Evolutionary conservation across 495 filamentous ascomycete species (phyloP).

Genomic region (Copromyces sp.): DNA sequence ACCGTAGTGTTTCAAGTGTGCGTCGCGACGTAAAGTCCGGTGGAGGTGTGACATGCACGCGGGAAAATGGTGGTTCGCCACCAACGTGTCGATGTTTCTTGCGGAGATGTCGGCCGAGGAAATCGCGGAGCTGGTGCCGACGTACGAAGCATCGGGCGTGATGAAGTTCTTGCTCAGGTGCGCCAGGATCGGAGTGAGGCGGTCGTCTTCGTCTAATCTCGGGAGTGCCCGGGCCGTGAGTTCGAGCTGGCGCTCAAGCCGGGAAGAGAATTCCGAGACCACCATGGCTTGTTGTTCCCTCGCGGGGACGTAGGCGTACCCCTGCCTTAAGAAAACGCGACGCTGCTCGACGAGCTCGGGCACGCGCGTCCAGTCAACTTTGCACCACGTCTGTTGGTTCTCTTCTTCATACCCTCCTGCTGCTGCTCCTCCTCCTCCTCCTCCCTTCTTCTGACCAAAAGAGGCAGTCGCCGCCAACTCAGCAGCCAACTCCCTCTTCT

Average conservation of each 20-base stretch:
- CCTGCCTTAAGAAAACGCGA: conserved; percentile 62
- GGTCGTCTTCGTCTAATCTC: conserved; percentile 91
- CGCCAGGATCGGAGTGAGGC: conserved; percentile 83
- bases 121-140: conserved; percentile 38
- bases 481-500: conserved; percentile 45
- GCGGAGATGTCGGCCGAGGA: conserved; percentile 67
- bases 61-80: conserved; percentile 65
- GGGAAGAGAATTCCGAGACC: conserved; percentile 68
- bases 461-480: conserved; percentile 27
- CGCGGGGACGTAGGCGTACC: conserved; percentile 86
- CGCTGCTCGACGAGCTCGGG: conserved; percentile 80
- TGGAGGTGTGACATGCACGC: conserved; percentile 92
- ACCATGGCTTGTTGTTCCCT: conserved; percentile 82
- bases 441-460: neutral
- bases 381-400: conserved; percentile 62
- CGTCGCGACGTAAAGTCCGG: conserved; percentile 67
- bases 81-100: conserved; percentile 65
- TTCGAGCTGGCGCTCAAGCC: conserved; percentile 74
- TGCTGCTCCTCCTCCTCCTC: neutral
- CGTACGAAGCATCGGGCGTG: conserved; percentile 74
- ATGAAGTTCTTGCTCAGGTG: conserved; percentile 90
- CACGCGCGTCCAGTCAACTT: conserved; percentile 89
- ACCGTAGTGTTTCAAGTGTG: conserved; percentile 85
- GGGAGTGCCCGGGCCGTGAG: conserved; percentile 82
- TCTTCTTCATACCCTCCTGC: conserved; percentile 20